Evolutionary conservation across 1,284 basidiomycete species (phyloP).

Genomic region (Trichosporon sp.): DNA sequence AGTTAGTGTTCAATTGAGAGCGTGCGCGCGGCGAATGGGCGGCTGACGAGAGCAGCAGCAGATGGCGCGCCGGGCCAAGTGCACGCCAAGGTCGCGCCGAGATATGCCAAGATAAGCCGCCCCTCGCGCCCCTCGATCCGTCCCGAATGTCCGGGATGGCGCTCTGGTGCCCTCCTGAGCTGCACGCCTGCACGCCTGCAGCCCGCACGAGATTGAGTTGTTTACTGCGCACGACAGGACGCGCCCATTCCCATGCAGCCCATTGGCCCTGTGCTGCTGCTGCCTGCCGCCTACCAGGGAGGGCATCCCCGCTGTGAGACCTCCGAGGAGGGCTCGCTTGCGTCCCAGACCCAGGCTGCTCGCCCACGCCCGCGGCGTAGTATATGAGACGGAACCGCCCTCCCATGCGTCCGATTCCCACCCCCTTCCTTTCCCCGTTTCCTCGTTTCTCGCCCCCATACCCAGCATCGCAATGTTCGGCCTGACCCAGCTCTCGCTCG

Average conservation of each 20-base stretch:
- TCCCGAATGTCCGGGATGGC: neutral
- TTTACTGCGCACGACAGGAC: neutral
- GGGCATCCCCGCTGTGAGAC: too few relatives aligned
- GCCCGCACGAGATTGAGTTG: neutral
- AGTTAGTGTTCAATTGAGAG: neutral
- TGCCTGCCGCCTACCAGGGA: too few relatives aligned
- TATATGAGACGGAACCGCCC: neutral
- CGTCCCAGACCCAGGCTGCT: too few relatives aligned
- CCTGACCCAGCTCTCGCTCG: neutral
- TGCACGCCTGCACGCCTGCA: neutral
- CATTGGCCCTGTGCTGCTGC: neutral
- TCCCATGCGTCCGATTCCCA: neutral
- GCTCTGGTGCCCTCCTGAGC: too few relatives aligned
- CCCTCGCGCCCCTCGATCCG: neutral
- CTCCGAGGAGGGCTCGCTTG: too few relatives aligned
- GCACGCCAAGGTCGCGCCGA: conserved; percentile 4
- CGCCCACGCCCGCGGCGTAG: neutral
- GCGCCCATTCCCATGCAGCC: neutral
- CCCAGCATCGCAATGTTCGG: neutral
- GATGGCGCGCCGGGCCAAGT: neutral
- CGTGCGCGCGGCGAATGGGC: neutral
- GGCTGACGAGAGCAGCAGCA: neutral
- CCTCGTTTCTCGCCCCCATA: neutral
- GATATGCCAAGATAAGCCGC: neutral
- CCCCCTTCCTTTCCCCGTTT: neutral